Percentiles rank a stretch among this genome's conserved stretches.
Conservation (phyloP, 2,329 filamentous ascomycete genomes). For the Colletotrichum chrysophilum region DNA sequence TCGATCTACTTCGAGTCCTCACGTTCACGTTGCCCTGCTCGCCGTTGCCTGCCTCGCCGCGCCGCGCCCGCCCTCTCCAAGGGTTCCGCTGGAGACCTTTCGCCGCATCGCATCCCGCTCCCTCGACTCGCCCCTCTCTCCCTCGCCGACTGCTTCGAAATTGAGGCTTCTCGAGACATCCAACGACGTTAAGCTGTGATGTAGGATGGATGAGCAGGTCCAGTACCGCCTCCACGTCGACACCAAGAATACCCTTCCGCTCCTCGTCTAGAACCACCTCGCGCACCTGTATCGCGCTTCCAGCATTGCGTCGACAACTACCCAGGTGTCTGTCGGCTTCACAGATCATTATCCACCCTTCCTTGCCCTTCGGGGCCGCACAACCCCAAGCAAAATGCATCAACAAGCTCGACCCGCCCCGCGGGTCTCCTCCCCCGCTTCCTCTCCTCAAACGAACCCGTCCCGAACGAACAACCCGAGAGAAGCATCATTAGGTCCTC, state of each 20-base stretch:
- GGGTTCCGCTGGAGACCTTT: background rate
- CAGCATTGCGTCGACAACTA: background rate
- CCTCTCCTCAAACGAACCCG: constrained; percentile 74
- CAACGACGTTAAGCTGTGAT: background rate
- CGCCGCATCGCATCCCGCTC: background rate
- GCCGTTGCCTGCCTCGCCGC: constrained; percentile 5
- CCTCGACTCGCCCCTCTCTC: background rate
- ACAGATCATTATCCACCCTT: background rate
- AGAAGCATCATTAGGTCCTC: constrained; percentile 57
- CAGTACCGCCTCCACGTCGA: constrained; percentile 16
- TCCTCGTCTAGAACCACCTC: background rate
- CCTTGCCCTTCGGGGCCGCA: background rate
- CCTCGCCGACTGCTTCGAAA: background rate
- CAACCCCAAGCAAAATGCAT: constrained; percentile 69
- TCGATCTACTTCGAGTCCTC: background rate
- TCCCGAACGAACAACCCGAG: constrained; percentile 76
- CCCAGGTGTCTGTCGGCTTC: background rate
- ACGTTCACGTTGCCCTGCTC: background rate
- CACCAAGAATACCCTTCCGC: background rate
- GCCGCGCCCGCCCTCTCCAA: background rate
- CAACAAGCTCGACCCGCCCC: constrained; percentile 83
- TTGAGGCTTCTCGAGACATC: background rate
- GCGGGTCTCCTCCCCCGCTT: constrained; percentile 74
- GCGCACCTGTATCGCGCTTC: background rate
- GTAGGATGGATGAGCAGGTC: constrained; percentile 24